phyloP scores from a whole-genome alignment of 176 grass and related monocot species.

The Paspalum notatum region DNA sequence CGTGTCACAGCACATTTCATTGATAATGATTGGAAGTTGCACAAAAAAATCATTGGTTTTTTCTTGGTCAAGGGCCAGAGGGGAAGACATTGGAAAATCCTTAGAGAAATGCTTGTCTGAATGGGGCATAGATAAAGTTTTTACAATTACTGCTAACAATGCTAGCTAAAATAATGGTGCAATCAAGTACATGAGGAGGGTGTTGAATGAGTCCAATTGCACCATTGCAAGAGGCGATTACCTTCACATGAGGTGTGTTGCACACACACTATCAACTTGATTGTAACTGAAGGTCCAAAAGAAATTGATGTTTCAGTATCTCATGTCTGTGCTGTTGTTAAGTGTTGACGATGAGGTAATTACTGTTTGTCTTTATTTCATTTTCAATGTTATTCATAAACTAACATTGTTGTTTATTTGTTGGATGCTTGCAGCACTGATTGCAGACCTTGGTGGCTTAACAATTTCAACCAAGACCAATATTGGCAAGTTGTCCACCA shows the following conservation, averaged over 20 bases:
- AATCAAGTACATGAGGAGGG: neutral
- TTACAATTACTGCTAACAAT: neutral
- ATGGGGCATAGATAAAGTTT: neutral
- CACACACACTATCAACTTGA: neutral
- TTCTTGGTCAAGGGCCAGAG: neutral
- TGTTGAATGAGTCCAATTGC: neutral
- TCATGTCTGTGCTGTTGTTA: neutral
- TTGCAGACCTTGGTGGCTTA: no score
- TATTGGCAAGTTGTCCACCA: no score
- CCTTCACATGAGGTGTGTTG: slow-evolving; percentile 1
- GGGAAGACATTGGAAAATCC: slow-evolving; percentile 7
- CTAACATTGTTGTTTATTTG: no score
- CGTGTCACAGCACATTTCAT: slow-evolving; percentile 7
- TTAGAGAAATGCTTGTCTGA: neutral
- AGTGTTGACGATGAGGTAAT: no score
- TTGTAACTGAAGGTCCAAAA: neutral
- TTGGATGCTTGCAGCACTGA: no score
- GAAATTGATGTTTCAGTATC: neutral
- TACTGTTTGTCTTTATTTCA: no score
- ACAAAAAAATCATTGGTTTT: neutral
- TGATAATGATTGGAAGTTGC: neutral
- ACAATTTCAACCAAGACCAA: no score
- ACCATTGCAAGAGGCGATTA: neutral
- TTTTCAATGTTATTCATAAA: no score
- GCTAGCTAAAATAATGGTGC: neutral